Base-by-base conservation (phyloP, 2,329 filamentous ascomycete species). In the Verticillium albo-atrum region DNA sequence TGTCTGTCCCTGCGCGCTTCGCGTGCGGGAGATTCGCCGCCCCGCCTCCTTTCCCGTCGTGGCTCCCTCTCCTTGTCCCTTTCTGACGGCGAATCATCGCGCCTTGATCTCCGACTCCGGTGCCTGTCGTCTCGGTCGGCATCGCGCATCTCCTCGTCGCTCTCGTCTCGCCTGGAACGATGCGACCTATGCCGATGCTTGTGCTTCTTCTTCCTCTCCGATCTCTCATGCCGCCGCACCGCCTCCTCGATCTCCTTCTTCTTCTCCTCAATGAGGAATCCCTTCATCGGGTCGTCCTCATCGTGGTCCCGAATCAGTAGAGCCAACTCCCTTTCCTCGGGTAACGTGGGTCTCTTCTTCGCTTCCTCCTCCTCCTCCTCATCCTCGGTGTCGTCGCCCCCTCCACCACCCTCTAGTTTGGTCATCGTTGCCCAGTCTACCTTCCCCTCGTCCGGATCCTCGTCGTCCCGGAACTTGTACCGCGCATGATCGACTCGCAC, bases 211-310 rank as follows among this genome's bases (percentile, higher is more conserved):
- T 75, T 80, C 67, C 77, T 82, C 15, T 82, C 78, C 60, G 79
- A 78, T 66, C 69, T 75, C 69, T 74, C 82, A 53, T 80, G 79
- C 56, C 82, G 71, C 66, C 75, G 82, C 63, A 90, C 74, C 3
- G 91, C 93, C 60, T 84, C 83, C 58, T 89, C 86, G 14, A 97
- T 84, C 71, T 97, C 91, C 71, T 92, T 91, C 74, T 90, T 92
- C 82, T 98, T 97, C 75, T 96, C 90, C 64, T 94, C 85, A 56
- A 97, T 87, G 64, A 98, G 72, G 68, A 91, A 97, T 37, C 86
- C 87, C 75, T 97, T 97, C 95, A 99, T 99, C 0, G 95, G 95
- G 72, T 99, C 95, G 62, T 98, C 94, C 26, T 97, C 93, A 65
- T 98, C 95, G 64, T 96, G 89, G 17, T 94, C 88, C 58, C 84